Conservation (phyloP, 176 grass and related monocot species). For the Eremochloa ophiuroides region DNA sequence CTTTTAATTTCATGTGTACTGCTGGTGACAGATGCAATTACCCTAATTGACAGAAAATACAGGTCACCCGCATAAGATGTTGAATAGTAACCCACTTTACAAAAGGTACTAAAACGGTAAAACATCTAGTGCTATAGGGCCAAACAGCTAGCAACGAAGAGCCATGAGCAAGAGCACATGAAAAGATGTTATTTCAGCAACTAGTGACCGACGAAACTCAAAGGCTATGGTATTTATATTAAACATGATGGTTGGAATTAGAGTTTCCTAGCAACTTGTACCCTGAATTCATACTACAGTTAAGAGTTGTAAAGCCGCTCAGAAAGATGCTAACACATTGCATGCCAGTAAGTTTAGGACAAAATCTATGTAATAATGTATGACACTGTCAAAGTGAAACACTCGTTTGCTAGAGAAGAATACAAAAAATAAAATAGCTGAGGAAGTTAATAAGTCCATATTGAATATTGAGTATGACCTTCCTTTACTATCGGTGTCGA, state of each 20-base stretch:
- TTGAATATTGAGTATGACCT: constrained; percentile 31
- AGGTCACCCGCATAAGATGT: constrained; percentile 20
- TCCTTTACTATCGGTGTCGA: constrained; percentile 80
- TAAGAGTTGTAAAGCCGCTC: not conserved
- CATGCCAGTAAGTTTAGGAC: not conserved
- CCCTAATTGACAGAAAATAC: constrained; percentile 49
- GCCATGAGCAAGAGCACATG: not conserved
- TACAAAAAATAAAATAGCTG: constrained; percentile 15
- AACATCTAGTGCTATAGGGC: not conserved
- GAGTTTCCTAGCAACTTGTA: not conserved
- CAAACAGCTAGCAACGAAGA: constrained; percentile 17
- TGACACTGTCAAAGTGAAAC: not conserved
- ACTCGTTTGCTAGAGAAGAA: constrained; percentile 1
- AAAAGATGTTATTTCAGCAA: constrained; percentile 9
- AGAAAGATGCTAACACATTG: not conserved
- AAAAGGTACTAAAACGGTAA: not conserved
- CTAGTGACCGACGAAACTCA: not conserved
- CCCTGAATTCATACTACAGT: not conserved
- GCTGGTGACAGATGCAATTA: constrained; percentile 88
- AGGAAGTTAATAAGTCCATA: not conserved
- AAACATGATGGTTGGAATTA: constrained; percentile 10
- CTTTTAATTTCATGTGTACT: constrained; percentile 98
- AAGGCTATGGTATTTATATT: constrained; percentile 2
- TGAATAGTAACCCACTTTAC: not conserved
- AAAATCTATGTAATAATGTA: not conserved